Base-by-base conservation (phyloP, 192 early-diverging fungal genomes). In the Oehlia diaphana region DNA sequence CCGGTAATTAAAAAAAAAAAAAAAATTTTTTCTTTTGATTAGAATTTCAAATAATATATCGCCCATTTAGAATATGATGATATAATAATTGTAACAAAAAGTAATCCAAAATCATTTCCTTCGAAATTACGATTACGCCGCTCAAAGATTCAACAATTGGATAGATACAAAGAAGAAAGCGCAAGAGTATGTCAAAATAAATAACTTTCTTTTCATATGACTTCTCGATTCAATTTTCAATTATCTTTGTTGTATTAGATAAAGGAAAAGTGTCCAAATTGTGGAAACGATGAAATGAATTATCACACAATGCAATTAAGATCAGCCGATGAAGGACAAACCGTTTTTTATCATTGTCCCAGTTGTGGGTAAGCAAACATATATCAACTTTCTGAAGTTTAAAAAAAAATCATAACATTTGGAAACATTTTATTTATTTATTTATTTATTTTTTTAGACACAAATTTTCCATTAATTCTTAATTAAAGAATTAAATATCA, bases 281-380 rank as follows among this genome's bases (percentile, higher is more conserved):
- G 98, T 83, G 98, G 93, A 66, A 87, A 92, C 28, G 90, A 92
- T 21, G 96, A 98, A 87, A 96, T 99, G 95, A 93, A 91, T 19
- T 99, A 95, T 85, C 93, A 97, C 82, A 98, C 98, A 3, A 94
- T 96, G 86, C 98, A 99, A 84, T 86, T 99, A 82, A 94, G 98
- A 63, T 95, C 94, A 78, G 98, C 98, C 16, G 98, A 99, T 91
- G 98, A 99, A 92, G 98, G 98, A 61, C 98, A 99, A 87, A 99
- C 98, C n/a, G 91, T 99, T n/a, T 99, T 99, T 83, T 98, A 97
- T 86, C 93, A 89, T 79, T 99, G 98, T 87, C 89, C 91, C 53
- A 95, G 97, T 86, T 99, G 98, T 88, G 96, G 96, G 87, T 95
- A 93, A 78, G 88, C 85, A 42, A 28, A 23, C 12, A 26, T 47